Evolutionary conservation across 768 basidiomycete species (phyloP).

Genomic region (Auriscalpium orientale): DNA sequence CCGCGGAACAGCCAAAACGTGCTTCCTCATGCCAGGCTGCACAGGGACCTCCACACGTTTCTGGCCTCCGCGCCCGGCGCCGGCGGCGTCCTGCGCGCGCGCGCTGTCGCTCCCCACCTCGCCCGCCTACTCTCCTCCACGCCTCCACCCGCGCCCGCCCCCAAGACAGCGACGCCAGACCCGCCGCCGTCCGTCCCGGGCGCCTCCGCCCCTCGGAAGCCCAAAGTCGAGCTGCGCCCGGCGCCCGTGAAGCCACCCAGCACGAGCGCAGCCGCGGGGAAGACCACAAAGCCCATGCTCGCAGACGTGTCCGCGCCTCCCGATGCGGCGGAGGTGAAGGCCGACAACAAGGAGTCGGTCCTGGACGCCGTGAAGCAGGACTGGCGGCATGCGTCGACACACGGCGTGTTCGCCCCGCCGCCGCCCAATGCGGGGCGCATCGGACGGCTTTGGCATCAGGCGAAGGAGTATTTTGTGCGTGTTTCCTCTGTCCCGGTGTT

Average conservation of each 20-base stretch:
- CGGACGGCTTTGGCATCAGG: conserved; percentile 41
- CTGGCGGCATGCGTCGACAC: conserved; percentile 53
- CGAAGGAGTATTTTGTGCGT: conserved; percentile 38
- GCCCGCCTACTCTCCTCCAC: conserved; percentile 21
- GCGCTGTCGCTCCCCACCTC: not conserved
- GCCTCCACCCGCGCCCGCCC: conserved; percentile 6
- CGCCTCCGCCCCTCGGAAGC: conserved; percentile 22
- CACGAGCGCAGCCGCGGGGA: conserved; percentile 21
- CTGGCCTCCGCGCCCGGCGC: not conserved
- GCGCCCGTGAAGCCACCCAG: conserved; percentile 45
- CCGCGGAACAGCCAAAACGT: not conserved
- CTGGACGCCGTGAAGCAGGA: conserved; percentile 55
- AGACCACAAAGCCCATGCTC: conserved; percentile 6
- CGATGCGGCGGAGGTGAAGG: conserved; percentile 5
- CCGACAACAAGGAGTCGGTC: conserved; percentile 16
- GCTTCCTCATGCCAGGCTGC: not conserved
- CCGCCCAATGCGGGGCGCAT: conserved; percentile 54
- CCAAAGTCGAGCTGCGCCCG: conserved; percentile 55
- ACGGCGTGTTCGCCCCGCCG: conserved; percentile 62
- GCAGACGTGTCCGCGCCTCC: conserved; percentile 14
- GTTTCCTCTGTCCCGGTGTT: not conserved
- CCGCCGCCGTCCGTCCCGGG: conserved; percentile 21
- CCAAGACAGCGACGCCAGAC: conserved; percentile 10
- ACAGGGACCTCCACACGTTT: not conserved
- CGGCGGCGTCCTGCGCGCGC: not conserved